Conservation (phyloP, 805 yeast species). For the Kuraishia ogatae region DNA sequence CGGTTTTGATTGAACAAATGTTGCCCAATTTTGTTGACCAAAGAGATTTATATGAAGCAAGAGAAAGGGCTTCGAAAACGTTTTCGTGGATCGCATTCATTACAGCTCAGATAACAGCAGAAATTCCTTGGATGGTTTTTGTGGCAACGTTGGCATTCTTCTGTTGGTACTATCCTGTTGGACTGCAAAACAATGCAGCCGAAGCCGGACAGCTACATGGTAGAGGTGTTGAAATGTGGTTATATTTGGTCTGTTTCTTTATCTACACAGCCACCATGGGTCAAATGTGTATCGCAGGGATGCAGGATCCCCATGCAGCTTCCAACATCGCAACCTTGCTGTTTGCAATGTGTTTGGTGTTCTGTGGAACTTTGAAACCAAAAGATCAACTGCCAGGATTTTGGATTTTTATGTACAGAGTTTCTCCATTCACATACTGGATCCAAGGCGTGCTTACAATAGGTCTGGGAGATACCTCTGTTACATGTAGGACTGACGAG, state of each 20-base stretch:
- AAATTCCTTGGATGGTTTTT: conserved; percentile 54
- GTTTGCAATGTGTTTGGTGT: conserved; percentile 54
- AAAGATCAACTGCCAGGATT: conserved; percentile 43
- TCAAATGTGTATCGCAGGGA: conserved; percentile 49
- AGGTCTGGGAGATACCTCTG: conserved; percentile 42
- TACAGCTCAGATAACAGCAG: conserved; percentile 52
- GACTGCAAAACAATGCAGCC: conserved; percentile 52
- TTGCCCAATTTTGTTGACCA: conserved; percentile 53
- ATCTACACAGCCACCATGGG: conserved; percentile 52
- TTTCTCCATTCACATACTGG: conserved; percentile 62
- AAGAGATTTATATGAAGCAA: conserved; percentile 60
- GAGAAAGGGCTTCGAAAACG: conserved; percentile 67
- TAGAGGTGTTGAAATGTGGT: conserved; percentile 45
- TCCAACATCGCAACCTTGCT: conserved; percentile 49
- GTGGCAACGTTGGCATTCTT: conserved; percentile 57
- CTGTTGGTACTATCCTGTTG: conserved; percentile 67
- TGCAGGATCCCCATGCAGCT: conserved; percentile 51
- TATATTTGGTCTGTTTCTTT: conserved; percentile 33
- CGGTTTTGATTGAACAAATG: conserved; percentile 52
- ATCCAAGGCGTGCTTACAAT: conserved; percentile 43
- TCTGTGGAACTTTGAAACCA: conserved; percentile 68
- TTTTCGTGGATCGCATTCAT: conserved; percentile 61
- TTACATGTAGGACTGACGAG: conserved; percentile 41
- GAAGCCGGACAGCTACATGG: conserved; percentile 33
- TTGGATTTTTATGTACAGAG: conserved; percentile 73